Conservation (phyloP, 2,329 filamentous ascomycete genomes). For the Fusarium luffae region DNA sequence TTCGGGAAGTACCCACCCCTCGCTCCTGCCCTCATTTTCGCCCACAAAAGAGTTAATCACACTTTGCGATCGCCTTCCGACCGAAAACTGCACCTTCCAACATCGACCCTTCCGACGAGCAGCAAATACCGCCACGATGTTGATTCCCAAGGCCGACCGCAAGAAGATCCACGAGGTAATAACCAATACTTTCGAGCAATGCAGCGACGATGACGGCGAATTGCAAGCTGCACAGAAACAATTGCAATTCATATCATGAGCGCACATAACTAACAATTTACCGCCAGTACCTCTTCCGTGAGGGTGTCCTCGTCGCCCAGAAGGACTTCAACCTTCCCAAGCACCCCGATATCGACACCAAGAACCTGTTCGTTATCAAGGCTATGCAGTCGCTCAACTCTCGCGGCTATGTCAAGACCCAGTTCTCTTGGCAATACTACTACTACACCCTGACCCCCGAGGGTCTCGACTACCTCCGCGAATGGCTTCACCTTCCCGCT, state of each 20-base stretch:
- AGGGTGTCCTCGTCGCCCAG: constrained; percentile 93
- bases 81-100: constrained; percentile 58
- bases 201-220: constrained; percentile 19
- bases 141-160: constrained; percentile 99
- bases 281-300: constrained; percentile 90
- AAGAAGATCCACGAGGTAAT: constrained; percentile 96
- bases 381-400: constrained; percentile 98
- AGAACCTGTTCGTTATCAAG: constrained; percentile 99
- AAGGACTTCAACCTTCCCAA: constrained; percentile 99
- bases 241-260: constrained; percentile 12
- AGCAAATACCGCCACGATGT: constrained; percentile 74
- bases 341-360: constrained; percentile 98
- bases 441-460: constrained; percentile 99
- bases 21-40: constrained; percentile 53
- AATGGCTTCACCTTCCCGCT: constrained; percentile 99
- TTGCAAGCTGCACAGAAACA: constrained; percentile 33
- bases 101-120: constrained; percentile 59
- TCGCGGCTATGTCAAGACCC: constrained; percentile 98
- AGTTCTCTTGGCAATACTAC: constrained; percentile 99
- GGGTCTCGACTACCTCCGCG: constrained; percentile 99
- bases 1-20: constrained; percentile 46
- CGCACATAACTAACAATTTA: constrained; percentile 41
- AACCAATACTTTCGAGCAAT: constrained; percentile 15
- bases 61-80: constrained; percentile 55
- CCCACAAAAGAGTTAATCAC: constrained; percentile 56